Evolutionary conservation across 306 rosid species (phyloP), one percentile per base, ranked within the genome.

Genomic region (Castanea mollissima): DNA sequence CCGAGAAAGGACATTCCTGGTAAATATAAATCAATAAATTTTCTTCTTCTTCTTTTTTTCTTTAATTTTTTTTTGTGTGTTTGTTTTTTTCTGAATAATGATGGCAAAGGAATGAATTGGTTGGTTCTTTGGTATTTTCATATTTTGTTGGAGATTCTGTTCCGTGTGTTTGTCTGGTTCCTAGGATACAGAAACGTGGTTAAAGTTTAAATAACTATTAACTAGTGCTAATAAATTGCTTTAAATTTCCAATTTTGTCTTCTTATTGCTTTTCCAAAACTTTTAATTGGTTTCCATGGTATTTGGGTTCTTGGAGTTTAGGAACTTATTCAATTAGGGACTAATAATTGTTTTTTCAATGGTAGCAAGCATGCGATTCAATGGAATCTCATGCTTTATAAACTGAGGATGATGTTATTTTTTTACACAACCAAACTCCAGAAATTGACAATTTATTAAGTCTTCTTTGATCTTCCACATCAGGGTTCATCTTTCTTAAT

Each of bases 1-100:
- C 93, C 91, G 20, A 87, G 92, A 21, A 89, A 91, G 84, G 96
- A 89, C 10, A 77, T 87, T 73, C 85, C 92, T 21, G 96, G 99
- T 88, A 76, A 82, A 86, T 23, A 2, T 23, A 5, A 5, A 1
- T 68, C 23, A 38, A 38, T 19, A 6, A 67, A 19, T 34, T 71
- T 60, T 16, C 1, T 67, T 19, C 8, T 4, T 52, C 16, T 38
- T 29, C 8, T 55, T 52, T 23, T 0, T 8, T 16, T 16, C 38
- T 3, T 11, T 71, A 55, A 54, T 21, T 41, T 18, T 1, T 27
- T 67, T 74, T 60, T 27, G 6, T 64, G 23, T 20, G 0, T 67
- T 11, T 67, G 16, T 16, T 67, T 67, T 16, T 67, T 10, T 2
- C 13, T 64, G 18, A 12, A 67, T 67, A 3, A 31, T 35, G 46